A percentile compares a stretch with the other conserved stretches of the same genome.
Conservation (phyloP, 2,329 filamentous ascomycete species). For the Niveomyces coronatus region DNA sequence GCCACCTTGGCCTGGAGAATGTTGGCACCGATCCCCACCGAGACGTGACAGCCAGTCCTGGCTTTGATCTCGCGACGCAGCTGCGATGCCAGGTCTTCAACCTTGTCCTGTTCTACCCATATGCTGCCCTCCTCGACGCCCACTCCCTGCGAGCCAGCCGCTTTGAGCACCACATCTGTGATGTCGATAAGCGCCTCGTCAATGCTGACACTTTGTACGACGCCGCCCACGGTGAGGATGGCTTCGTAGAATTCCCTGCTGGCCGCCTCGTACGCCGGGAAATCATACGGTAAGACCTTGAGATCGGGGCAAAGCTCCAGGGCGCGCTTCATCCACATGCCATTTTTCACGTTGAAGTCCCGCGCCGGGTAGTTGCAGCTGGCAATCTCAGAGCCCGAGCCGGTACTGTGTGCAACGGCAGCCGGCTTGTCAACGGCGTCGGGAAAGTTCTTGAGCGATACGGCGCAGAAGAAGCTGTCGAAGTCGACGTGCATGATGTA, state of each 20-base stretch:
- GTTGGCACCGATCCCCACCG: conserved; percentile 84
- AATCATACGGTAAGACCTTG: conserved; percentile 90
- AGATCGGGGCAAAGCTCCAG: conserved; percentile 73
- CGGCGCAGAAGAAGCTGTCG: conserved; percentile 95
- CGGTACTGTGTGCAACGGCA: conserved; percentile 79
- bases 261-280: conserved; percentile 85
- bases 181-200: conserved; percentile 90
- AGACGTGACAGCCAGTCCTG: conserved; percentile 77
- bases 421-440: conserved; percentile 69
- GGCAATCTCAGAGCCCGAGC: conserved; percentile 85
- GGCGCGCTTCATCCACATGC: conserved; percentile 98
- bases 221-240: conserved; percentile 66
- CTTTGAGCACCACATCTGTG: conserved; percentile 56
- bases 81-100: conserved; percentile 52
- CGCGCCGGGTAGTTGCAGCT: conserved; percentile 94
- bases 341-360: conserved; percentile 81
- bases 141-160: conserved; percentile 53
- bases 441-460: conserved; percentile 70
- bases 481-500: conserved; percentile 97
- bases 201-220: conserved; percentile 93
- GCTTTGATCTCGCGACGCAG: conserved; percentile 62
- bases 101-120: conserved; percentile 69
- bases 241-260: conserved; percentile 81
- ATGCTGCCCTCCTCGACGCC: conserved; percentile 57
- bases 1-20: conserved; percentile 88